phyloP scores from a whole-genome alignment of 2,329 filamentous ascomycete genomes.

The Dryadomyces sulphureus region DNA sequence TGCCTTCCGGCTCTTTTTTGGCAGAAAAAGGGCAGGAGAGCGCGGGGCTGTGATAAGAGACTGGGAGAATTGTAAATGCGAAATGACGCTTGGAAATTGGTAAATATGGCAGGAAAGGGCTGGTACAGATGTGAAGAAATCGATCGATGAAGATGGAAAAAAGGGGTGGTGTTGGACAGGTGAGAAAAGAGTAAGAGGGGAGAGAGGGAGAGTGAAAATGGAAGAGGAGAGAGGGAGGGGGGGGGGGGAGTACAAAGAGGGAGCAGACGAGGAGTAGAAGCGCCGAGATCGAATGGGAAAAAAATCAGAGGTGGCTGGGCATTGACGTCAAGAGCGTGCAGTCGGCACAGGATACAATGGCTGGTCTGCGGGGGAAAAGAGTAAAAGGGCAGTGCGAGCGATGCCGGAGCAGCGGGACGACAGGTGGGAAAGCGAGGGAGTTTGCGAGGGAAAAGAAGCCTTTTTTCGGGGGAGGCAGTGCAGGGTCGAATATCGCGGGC shows the following conservation, averaged over 20 bases:
- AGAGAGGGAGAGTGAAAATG: neutral
- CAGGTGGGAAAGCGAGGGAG: neutral
- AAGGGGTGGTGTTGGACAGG: neutral
- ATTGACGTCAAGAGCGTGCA: neutral
- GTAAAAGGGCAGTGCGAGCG: too few species aligned
- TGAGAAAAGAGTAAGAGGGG: neutral
- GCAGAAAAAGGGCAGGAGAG: neutral
- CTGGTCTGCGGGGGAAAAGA: neutral
- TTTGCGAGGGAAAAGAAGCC: neutral
- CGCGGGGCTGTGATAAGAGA: neutral
- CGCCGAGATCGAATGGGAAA: too few species aligned
- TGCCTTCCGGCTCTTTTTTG: neutral
- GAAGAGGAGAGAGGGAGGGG: neutral
- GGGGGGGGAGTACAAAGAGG: too few species aligned
- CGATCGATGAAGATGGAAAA: neutral
- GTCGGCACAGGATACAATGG: neutral
- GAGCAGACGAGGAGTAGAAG: too few species aligned
- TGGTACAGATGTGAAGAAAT: neutral
- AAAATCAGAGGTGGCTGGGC: neutral
- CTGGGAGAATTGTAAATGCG: neutral
- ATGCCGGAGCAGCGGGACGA: neutral
- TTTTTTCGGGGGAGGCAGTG: too few species aligned
- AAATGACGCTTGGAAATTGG: neutral
- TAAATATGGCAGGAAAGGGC: neutral
- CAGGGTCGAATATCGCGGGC: too few species aligned